Evolutionary conservation across 257 asterid species (phyloP).

Genomic region (Petrea volubilis): DNA sequence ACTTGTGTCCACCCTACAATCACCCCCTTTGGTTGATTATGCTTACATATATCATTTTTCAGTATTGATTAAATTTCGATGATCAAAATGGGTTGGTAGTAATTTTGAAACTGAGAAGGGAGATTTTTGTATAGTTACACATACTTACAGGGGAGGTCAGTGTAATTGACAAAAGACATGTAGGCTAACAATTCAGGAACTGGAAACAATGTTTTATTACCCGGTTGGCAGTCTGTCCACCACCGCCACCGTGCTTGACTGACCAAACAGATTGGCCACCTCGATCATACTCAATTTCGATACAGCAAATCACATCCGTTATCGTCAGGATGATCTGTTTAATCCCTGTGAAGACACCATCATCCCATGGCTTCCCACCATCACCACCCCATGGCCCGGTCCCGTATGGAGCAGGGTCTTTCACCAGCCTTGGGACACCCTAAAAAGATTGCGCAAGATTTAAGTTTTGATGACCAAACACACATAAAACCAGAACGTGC

Average conservation of each 20-base stretch:
- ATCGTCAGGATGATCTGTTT: slow-evolving; percentile 58
- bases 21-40: too few relatives aligned
- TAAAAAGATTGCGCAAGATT: slow-evolving; percentile 14
- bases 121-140: too few relatives aligned
- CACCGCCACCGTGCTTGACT: slow-evolving; percentile 67
- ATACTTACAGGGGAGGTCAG: too few relatives aligned
- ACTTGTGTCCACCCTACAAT: too few relatives aligned
- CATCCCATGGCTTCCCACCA: slow-evolving; percentile 88
- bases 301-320: slow-evolving; percentile 54
- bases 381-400: slow-evolving; percentile 97
- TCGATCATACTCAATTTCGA: slow-evolving; percentile 84
- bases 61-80: too few relatives aligned
- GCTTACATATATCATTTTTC: too few relatives aligned
- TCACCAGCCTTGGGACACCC: slow-evolving; percentile 46
- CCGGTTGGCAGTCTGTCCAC: slow-evolving; percentile 50
- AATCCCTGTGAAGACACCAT: slow-evolving; percentile 79
- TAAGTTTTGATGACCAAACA: too few relatives aligned
- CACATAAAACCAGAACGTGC: too few relatives aligned
- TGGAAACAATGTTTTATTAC: slow-evolving; percentile 34
- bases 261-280: slow-evolving; percentile 89
- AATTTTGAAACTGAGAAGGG: too few relatives aligned
- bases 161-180: too few relatives aligned
- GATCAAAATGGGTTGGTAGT: too few relatives aligned
- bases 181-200: too few relatives aligned
- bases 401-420: slow-evolving; percentile 72